phyloP scores from a whole-genome alignment of 768 basidiomycete genomes.

The Rhodotorula graminis region DNA sequence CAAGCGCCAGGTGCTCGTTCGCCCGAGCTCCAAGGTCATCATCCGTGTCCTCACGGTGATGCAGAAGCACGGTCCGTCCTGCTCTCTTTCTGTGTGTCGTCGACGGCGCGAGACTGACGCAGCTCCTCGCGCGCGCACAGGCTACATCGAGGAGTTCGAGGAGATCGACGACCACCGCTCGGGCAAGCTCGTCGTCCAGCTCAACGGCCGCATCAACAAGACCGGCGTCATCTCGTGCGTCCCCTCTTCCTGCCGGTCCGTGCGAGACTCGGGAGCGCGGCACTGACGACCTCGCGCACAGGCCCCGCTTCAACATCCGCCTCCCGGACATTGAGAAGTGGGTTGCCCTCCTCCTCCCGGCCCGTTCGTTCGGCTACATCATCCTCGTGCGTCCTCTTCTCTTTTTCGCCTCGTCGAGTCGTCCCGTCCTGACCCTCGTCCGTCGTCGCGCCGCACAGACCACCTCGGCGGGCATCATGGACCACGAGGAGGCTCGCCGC shows the following conservation, averaged over 20 bases:
- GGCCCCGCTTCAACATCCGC: conserved; percentile 91
- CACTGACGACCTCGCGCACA: background rate
- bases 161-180: conserved; percentile 84
- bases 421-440: background rate
- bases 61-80: conserved; percentile 75
- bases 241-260: background rate
- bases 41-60: conserved; percentile 97
- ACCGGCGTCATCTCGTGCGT: conserved; percentile 87
- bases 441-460: conserved; percentile 55
- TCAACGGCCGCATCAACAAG: conserved; percentile 98
- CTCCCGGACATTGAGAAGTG: conserved; percentile 86
- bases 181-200: conserved; percentile 95
- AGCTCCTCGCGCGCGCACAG: conserved; percentile 49
- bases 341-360: conserved; percentile 94
- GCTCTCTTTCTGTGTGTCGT: background rate
- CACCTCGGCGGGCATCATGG: conserved; percentile 94
- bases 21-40: conserved; percentile 95
- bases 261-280: background rate
- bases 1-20: conserved; percentile 97
- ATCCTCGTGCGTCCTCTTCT: conserved; percentile 66
- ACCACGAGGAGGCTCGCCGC: conserved; percentile 97
- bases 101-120: background rate
- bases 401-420: background rate
- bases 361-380: conserved; percentile 93
- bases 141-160: conserved; percentile 91